A percentile compares a stretch with the other conserved stretches of the same genome.
Evolutionary conservation across 805 yeast species (phyloP).

Genomic region (Blastobotrys terrestris): DNA sequence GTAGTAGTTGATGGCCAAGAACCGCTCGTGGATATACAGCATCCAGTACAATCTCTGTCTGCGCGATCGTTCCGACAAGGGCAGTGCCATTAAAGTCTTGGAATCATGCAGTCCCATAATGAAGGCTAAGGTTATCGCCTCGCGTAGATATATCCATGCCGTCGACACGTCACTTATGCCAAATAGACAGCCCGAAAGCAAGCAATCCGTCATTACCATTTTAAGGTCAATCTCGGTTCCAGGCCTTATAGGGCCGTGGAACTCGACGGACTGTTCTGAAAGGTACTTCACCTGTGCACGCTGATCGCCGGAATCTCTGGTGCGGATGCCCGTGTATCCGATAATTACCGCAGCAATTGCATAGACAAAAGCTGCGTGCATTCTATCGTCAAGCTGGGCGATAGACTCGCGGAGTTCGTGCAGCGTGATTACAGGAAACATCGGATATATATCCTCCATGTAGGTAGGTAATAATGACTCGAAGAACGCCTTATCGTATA

Average conservation of each 20-base stretch:
- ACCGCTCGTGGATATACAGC: constrained; percentile 14
- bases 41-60: constrained; percentile 12
- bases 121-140: constrained; percentile 12
- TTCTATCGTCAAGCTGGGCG: not conserved
- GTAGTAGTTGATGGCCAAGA: constrained; percentile 13
- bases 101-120: constrained; percentile 6
- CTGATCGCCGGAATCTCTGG: not conserved
- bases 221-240: not conserved
- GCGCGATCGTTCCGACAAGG: constrained; percentile 5
- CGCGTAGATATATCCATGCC: constrained; percentile 14
- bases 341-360: constrained; percentile 12
- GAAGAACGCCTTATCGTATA: constrained; percentile 1
- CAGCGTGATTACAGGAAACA: constrained; percentile 8
- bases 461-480: constrained; percentile 1
- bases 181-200: constrained; percentile 6
- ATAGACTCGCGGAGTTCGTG: constrained; percentile 6
- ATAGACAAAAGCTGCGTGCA: constrained; percentile 6
- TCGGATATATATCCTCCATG: constrained; percentile 9
- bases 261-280: constrained; percentile 1
- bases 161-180: constrained; percentile 1
- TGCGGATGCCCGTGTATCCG: constrained; percentile 2
- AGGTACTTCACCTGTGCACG: constrained; percentile 1
- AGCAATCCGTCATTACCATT: constrained; percentile 6
- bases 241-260: constrained; percentile 9
- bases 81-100: not conserved